Evolutionary conservation across 306 rosid genomes (phyloP).

Genomic region (Begonia loranthoides): DNA sequence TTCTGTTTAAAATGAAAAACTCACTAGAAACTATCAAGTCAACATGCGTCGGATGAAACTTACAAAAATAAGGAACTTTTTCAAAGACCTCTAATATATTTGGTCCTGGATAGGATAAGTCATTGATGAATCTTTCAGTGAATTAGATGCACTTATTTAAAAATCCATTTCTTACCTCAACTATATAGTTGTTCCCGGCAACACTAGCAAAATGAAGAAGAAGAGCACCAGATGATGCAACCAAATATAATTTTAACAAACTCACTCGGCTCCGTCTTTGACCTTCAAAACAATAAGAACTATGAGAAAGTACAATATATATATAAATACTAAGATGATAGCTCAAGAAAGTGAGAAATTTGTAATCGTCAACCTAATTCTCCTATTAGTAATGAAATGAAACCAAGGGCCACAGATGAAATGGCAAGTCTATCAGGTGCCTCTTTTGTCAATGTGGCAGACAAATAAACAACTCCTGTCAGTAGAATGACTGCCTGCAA

Average conservation of each 20-base stretch:
- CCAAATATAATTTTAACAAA: constrained; percentile 40
- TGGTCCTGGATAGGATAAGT: no score
- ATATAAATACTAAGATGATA: no score
- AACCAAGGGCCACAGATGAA: constrained; percentile 30
- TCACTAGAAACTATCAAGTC: no score
- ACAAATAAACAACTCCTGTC: constrained; percentile 24
- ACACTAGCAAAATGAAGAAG: constrained; percentile 28
- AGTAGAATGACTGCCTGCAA: constrained; percentile 50
- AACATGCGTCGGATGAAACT: no score
- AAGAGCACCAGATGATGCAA: constrained; percentile 26
- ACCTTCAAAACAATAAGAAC: constrained; percentile 33
- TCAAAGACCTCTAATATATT: no score
- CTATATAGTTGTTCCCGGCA: constrained; percentile 23
- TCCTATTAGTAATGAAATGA: constrained; percentile 31
- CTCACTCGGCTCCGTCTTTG: constrained; percentile 47
- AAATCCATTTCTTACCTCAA: constrained; percentile 33
- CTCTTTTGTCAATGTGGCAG: constrained; percentile 21
- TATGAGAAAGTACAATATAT: no score
- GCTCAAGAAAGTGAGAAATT: not conserved
- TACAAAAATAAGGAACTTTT: no score
- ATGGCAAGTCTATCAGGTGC: constrained; percentile 30
- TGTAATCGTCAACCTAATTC: constrained; percentile 39
- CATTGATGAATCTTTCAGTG: no score
- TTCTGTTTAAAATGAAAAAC: no score
- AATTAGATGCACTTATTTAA: no score